Evolutionary conservation across 179 eudicot genomes (phyloP).

Genomic region (Sideroxylon spinosum): DNA sequence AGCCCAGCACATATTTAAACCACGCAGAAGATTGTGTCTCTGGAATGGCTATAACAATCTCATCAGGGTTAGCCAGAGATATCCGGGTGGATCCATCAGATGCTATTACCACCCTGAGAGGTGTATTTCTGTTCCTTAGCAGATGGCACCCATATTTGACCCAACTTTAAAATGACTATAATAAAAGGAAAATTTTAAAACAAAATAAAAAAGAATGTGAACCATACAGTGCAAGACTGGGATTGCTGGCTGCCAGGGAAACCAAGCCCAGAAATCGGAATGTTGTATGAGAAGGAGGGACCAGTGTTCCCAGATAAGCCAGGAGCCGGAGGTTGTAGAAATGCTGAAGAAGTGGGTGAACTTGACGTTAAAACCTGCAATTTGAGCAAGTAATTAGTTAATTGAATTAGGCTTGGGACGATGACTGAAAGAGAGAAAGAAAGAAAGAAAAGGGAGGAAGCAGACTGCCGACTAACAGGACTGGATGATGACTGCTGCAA

Average conservation of each 20-base stretch:
- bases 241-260: conserved; percentile 16
- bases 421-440: neutral
- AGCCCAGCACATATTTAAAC: conserved; percentile 1
- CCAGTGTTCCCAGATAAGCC: conserved; percentile 22
- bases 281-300: conserved; percentile 33
- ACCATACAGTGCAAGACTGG: conserved; percentile 27
- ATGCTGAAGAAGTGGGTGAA: conserved; percentile 23
- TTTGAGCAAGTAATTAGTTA: neutral
- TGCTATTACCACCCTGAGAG: conserved; percentile 3
- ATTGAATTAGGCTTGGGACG: neutral
- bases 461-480: conserved; percentile 20
- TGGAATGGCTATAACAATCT: neutral
- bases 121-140: neutral
- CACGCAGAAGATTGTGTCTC: neutral
- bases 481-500: conserved; percentile 24
- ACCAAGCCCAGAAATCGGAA: conserved; percentile 18
- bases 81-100: neutral
- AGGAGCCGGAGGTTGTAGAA: conserved; percentile 25
- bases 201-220: neutral
- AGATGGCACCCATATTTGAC: neutral
- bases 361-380: conserved; percentile 29
- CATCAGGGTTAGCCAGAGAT: neutral
- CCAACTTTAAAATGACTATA: neutral
- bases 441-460: no score
- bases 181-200: no score